Evolutionary conservation across 2,329 filamentous ascomycete species (phyloP), one percentile per base, ranked within the genome.

Genomic region (Nemania sp.): DNA sequence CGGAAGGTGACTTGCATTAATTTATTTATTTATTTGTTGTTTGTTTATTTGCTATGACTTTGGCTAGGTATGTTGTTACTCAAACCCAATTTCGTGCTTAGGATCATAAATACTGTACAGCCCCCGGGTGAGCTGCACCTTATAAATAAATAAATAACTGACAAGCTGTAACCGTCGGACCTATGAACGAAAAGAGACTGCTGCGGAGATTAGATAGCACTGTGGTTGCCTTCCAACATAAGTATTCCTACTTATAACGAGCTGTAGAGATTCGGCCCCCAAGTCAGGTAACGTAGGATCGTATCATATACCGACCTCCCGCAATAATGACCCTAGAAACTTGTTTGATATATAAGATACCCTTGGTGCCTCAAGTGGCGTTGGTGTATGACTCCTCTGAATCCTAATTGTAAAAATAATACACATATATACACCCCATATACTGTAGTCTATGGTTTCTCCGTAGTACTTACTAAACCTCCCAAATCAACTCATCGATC

Each of bases 291-390:
- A 27, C 41, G 47, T 52, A 41, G 58, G 32, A 18, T 27, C 58
- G 20, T 32, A 3, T 63, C 51, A 53, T 55, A 22, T 32, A 45
- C 53, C 35, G 24, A 13, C 49, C 35, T 38, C 26, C 22, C 18
- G 26, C 38, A 13, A 52, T 55, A 29, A 35, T 24, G 18, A 18
- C 13, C 41, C 35, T 29, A 20, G 52, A 27, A n/a, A 27, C 27
- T 20, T 22, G 20, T 2, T 27, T 3, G 32, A n/a, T 41, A 58
- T 58, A 62, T 62, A 66, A 53, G 35, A 20, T 26, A 24, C 20
- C 20, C 26, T 27, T 55, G 58, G 22, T 45, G 24, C 38, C n/a
- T 62, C 20, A 10, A 49, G 53, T 29, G n/a, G 18, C 41, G 27
- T 38, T 13, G 8, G 2, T 18, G 4, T 24, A 45, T 62, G 24